Evolutionary conservation across 1,139 yeast species (phyloP).

Genomic region (Sugiyamaella paludigena): DNA sequence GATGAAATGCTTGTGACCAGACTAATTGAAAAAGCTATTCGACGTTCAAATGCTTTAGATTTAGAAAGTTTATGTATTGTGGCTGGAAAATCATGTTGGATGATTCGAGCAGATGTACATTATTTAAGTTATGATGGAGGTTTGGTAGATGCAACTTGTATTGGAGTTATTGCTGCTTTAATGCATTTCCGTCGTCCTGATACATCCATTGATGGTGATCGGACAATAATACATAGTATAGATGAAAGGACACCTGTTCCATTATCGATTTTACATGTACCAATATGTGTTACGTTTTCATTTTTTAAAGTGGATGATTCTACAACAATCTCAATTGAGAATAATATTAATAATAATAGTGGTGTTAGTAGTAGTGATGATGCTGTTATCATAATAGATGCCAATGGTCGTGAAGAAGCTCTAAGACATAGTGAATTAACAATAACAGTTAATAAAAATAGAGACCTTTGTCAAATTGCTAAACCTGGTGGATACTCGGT

Average conservation of each 20-base stretch:
- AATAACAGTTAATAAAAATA: slow-evolving; percentile 81
- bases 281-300: slow-evolving; percentile 86
- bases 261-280: slow-evolving; percentile 80
- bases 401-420: slow-evolving; percentile 72
- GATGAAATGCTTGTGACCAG: slow-evolving; percentile 79
- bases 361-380: slow-evolving; percentile 35
- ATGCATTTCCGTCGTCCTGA: slow-evolving; percentile 84
- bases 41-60: slow-evolving; percentile 87
- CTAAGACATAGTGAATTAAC: slow-evolving; percentile 78
- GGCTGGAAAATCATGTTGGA: slow-evolving; percentile 92
- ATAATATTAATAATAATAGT: not conserved
- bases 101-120: slow-evolving; percentile 83
- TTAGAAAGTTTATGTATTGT: slow-evolving; percentile 85
- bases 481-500: slow-evolving; percentile 91
- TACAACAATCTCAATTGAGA: not conserved
- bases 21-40: slow-evolving; percentile 83
- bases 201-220: slow-evolving; percentile 68
- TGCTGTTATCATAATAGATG: slow-evolving; percentile 61
- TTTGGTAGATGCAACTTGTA: slow-evolving; percentile 82
- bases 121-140: slow-evolving; percentile 90
- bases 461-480: slow-evolving; percentile 84
- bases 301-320: slow-evolving; percentile 52
- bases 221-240: slow-evolving; percentile 65
- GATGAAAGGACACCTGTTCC: slow-evolving; percentile 87
- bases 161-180: slow-evolving; percentile 85